Evolutionary conservation across 139 green algal species (phyloP), one percentile per base, ranked within the genome.

Genomic region (Ostreobium quekettii): DNA sequence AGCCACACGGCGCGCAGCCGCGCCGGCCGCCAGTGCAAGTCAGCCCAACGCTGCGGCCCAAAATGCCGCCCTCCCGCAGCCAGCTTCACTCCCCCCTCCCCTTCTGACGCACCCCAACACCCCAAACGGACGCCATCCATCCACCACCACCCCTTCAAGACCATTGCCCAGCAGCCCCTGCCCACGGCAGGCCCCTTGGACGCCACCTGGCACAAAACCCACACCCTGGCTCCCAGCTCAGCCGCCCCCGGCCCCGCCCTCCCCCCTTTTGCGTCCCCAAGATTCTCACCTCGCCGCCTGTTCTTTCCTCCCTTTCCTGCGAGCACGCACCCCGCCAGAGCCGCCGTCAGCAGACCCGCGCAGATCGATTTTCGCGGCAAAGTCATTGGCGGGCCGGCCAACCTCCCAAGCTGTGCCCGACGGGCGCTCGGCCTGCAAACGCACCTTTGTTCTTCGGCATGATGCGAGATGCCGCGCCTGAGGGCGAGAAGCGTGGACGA

Each of bases 221-320:
- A 11, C 42, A 53, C 15, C 19, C 19, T 26, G 42, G 42, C 19
- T 11, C 15, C 19, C 42, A 53, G 42, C 42, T 26, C 11, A 53
- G 42, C 42, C 11, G 19, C 15, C 15, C 42, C 11, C 11, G 19
- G 11, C 19, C 42, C 19, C 42, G 42, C 42, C 42, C 15, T 53
- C 42, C 42, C 42, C 11, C 11, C 42, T 19, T 19, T 53, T 53
- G 15, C 42, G 15, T 26, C 15, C 19, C 42, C 15, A 53, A 19
- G 19, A 53, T 19, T 11, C 42, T 53, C 19, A 53, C 42, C 42
- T 19, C 59, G 46, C 47, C 59, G 26, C 24, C 71, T 60, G 48
- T 77, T 77, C 64, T 77, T 77, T 31, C 71, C 71, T 57, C 71
- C 71, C 48, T 77, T 77, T n/a, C 71, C 71, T 53, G 32, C 28